Evolutionary conservation across 2,329 filamentous ascomycete genomes (phyloP).

Genomic region (Alternaria conjuncta): DNA sequence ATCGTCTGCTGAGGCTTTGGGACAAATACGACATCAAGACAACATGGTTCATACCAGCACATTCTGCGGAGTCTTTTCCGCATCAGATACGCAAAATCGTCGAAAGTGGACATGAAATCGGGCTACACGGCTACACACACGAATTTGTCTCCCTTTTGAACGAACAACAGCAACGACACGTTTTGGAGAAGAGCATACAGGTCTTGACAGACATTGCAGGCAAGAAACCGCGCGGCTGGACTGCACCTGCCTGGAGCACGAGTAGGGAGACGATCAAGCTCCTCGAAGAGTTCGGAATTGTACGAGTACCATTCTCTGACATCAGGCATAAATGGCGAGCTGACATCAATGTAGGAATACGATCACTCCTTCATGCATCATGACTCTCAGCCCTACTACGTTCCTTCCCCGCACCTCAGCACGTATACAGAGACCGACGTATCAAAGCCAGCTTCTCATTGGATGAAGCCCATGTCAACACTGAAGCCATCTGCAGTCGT

Average conservation of each 20-base stretch:
- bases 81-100: constrained; percentile 55
- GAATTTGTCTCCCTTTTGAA: constrained; percentile 44
- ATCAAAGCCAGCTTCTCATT: constrained; percentile 39
- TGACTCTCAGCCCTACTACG: constrained; percentile 53
- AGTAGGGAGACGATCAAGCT: constrained; percentile 48
- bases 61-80: constrained; percentile 57
- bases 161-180: constrained; percentile 53
- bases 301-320: constrained; percentile 8
- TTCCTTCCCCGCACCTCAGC: constrained; percentile 53
- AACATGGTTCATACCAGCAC: constrained; percentile 53
- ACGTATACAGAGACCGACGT: constrained; percentile 40
- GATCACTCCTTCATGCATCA: constrained; percentile 60
- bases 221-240: constrained; percentile 52
- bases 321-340: not conserved
- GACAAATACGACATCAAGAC: constrained; percentile 52
- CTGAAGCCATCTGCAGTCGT: constrained; percentile 47
- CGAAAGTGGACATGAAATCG: constrained; percentile 53
- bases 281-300: constrained; percentile 51
- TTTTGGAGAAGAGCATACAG: constrained; percentile 49
- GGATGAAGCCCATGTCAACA: constrained; percentile 50
- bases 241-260: constrained; percentile 53
- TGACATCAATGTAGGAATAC: constrained; percentile 52
- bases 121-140: constrained; percentile 51
- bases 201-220: constrained; percentile 49
- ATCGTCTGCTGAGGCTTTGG: constrained; percentile 51